A percentile compares a stretch with the other conserved stretches of the same genome.
These are phyloP conservation scores for Entomortierella parvispora DNA, from an alignment of 192 early-diverging fungal species.

Conservation along the genomic window DNA sequence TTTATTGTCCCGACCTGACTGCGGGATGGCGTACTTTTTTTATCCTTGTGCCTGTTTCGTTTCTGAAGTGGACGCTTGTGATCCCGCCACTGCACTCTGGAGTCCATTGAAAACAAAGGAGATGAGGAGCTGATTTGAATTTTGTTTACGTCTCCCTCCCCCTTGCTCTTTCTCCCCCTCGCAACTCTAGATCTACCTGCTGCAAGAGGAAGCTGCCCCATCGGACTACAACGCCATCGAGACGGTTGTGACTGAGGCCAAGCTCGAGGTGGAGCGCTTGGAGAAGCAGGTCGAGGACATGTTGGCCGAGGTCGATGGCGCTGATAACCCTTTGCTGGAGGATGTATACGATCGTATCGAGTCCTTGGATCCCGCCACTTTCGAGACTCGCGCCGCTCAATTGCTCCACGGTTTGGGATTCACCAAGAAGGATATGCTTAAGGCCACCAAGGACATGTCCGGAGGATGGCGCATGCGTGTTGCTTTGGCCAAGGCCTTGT, in stretches of 20 bases:
- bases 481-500: constrained; percentile 94
- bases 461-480: constrained; percentile 99
- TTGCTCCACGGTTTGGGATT: constrained; percentile 97
- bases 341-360: constrained; percentile 98
- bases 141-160: too few species aligned
- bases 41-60: too few species aligned
- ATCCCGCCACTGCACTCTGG: too few species aligned
- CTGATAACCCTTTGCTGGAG: constrained; percentile 90
- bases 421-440: constrained; percentile 85
- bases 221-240: constrained; percentile 92
- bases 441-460: constrained; percentile 95
- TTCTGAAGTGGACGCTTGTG: too few species aligned
- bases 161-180: not conserved
- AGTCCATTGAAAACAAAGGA: too few species aligned
- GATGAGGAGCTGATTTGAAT: too few species aligned
- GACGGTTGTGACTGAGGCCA: constrained; percentile 90
- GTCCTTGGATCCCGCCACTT: constrained; percentile 90
- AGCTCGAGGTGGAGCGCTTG: constrained; percentile 89
- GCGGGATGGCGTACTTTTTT: too few species aligned
- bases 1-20: too few species aligned
- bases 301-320: constrained; percentile 81
- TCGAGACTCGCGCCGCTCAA: constrained; percentile 91
- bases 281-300: constrained; percentile 95
- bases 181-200: constrained; percentile 84
- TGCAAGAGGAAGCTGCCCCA: constrained; percentile 96